A percentile compares a stretch with the other conserved stretches of the same genome.
Evolutionary conservation across 495 filamentous ascomycete genomes (phyloP).

Genomic region (Penicillium nucicola): DNA sequence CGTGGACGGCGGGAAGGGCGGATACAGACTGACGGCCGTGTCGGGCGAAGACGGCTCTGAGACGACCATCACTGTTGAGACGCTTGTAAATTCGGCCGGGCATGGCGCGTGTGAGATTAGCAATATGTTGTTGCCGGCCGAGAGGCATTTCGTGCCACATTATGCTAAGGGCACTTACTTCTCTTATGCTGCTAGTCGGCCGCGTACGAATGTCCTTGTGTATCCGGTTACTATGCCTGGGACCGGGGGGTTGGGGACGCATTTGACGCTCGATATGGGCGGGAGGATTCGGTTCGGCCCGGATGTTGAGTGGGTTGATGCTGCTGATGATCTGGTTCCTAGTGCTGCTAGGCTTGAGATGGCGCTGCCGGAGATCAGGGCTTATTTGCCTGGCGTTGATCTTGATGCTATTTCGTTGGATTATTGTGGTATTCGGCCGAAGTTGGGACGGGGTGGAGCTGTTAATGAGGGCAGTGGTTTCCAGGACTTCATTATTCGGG

Average conservation of each 20-base stretch:
- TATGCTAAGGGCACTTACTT: constrained; percentile 98
- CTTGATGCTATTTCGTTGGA: constrained; percentile 66
- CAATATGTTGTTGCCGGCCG: constrained; percentile 73
- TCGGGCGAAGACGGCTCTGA: constrained; percentile 35
- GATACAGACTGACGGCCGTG: constrained; percentile 55
- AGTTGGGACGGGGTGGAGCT: constrained; percentile 60
- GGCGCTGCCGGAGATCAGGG: constrained; percentile 69
- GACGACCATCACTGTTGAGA: constrained; percentile 65
- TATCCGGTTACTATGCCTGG: constrained; percentile 85
- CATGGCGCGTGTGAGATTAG: constrained; percentile 71
- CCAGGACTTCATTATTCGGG: constrained; percentile 79
- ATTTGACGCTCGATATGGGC: constrained; percentile 85
- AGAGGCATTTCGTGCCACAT: constrained; percentile 56
- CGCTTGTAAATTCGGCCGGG: constrained; percentile 82
- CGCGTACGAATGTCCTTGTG: constrained; percentile 69
- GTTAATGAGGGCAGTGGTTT: constrained; percentile 63
- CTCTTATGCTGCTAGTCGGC: constrained; percentile 66
- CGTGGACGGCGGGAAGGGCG: constrained; percentile 39
- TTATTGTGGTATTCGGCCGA: constrained; percentile 90
- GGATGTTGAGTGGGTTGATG: constrained; percentile 88
- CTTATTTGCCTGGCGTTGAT: constrained; percentile 74
- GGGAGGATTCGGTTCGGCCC: constrained; percentile 90
- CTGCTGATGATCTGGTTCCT: constrained; percentile 53
- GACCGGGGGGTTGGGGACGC: constrained; percentile 82
- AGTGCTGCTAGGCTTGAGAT: constrained; percentile 56